Evolutionary conservation across 129 eudicot genomes (phyloP).

Genomic region (Solidago caesia): DNA sequence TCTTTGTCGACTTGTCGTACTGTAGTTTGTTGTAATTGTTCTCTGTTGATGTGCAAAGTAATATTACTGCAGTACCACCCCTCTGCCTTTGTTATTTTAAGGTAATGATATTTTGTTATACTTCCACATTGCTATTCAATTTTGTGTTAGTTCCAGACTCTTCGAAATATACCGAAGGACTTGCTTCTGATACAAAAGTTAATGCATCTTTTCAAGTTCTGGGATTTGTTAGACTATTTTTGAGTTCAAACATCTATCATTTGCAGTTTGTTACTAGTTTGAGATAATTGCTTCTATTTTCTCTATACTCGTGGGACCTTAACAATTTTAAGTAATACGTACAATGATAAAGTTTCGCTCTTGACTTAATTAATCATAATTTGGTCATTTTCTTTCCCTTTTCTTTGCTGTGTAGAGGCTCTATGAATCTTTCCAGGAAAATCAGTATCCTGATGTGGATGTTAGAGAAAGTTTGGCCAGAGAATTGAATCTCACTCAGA

Average conservation of each 20-base stretch:
- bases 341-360: constrained; percentile 2
- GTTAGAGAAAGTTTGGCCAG: constrained; percentile 58
- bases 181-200: neutral
- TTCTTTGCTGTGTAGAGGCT: constrained; percentile 54
- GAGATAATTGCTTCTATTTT: neutral
- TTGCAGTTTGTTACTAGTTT: neutral
- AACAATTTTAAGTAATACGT: neutral
- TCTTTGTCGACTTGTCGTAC: too few species aligned
- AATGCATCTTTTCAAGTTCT: neutral
- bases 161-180: neutral
- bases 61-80: too few species aligned
- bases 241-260: neutral
- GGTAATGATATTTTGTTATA: too few species aligned
- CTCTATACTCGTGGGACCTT: neutral
- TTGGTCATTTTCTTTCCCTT: neutral
- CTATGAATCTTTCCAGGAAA: constrained; percentile 59
- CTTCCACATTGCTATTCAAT: too few species aligned
- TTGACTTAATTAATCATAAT: neutral
- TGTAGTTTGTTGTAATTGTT: too few species aligned
- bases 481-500: constrained; percentile 56
- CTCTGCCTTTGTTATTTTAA: too few species aligned
- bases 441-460: constrained; percentile 56
- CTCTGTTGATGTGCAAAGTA: too few species aligned
- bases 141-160: too few species aligned
- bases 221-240: neutral